These are phyloP conservation scores for Streptanthus diversifolius DNA, from an alignment of 345 rosid species.

Conservation along the genomic window DNA sequence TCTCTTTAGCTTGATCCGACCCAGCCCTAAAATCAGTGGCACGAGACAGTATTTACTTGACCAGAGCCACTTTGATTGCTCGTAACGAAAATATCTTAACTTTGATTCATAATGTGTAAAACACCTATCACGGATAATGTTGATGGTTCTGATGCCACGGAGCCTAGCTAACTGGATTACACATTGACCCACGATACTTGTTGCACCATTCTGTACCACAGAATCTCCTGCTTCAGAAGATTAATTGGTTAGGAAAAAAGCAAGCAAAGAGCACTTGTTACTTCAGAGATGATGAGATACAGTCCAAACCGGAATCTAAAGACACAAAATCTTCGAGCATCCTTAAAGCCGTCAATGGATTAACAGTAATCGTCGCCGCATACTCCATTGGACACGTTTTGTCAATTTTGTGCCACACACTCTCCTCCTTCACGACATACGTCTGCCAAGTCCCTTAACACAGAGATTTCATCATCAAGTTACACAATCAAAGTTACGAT, in stretches of 20 bases:
- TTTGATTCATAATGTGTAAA: neutral
- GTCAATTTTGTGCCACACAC: conserved; percentile 73
- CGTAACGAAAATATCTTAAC: neutral
- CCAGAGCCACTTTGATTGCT: neutral
- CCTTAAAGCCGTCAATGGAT: conserved; percentile 82
- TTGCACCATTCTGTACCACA: conserved; percentile 89
- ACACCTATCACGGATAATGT: conserved; percentile 81
- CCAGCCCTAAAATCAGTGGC: conserved; percentile 48
- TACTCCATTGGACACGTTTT: conserved; percentile 71
- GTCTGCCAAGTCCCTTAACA: conserved; percentile 78
- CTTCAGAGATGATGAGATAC: neutral
- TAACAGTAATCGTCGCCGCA: conserved; percentile 84
- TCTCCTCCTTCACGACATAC: conserved; percentile 65
- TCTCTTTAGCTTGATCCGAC: conserved; percentile 65
- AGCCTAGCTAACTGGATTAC: conserved; percentile 71
- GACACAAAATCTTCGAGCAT: conserved; percentile 79
- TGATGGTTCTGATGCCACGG: conserved; percentile 64
- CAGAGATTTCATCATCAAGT: neutral
- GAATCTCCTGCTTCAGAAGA: conserved; percentile 54
- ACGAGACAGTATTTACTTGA: neutral
- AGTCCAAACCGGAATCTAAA: conserved; percentile 51
- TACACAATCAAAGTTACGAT: too few relatives aligned
- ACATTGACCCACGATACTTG: conserved; percentile 89
- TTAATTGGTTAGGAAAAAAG: conserved; percentile 15
- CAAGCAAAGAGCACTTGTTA: neutral